phyloP scores from a whole-genome alignment of 495 filamentous ascomycete genomes.

The Penicillium silybi region DNA sequence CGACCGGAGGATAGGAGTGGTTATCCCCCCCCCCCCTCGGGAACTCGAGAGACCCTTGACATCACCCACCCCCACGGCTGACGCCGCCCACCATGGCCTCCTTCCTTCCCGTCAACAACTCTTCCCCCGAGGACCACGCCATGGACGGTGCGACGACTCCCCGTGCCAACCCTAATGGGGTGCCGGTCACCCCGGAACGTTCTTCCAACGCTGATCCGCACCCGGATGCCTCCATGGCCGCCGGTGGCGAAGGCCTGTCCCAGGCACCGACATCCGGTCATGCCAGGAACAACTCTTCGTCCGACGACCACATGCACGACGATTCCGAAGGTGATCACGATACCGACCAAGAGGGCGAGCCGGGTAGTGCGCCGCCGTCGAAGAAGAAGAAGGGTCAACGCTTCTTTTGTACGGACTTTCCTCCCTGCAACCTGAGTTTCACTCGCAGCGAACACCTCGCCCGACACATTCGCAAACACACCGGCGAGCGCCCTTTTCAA shows the following conservation, averaged over 20 bases:
- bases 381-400: slow-evolving; percentile 97
- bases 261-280: slow-evolving; percentile 14
- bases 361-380: slow-evolving; percentile 60
- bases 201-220: slow-evolving; percentile 21
- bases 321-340: slow-evolving; percentile 72
- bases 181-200: slow-evolving; percentile 32
- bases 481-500: slow-evolving; percentile 94
- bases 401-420: slow-evolving; percentile 97
- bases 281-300: slow-evolving; percentile 34
- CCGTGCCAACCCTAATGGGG: slow-evolving; percentile 47
- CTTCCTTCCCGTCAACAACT: slow-evolving; percentile 76
- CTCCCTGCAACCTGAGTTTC: slow-evolving; percentile 91
- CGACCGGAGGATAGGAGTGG: slow-evolving; percentile 20
- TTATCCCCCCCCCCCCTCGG: slow-evolving; percentile 8
- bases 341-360: slow-evolving; percentile 71
- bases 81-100: slow-evolving; percentile 46
- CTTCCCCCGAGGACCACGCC: slow-evolving; percentile 49
- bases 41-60: slow-evolving; percentile 28
- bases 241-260: slow-evolving; percentile 9
- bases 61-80: slow-evolving; percentile 40
- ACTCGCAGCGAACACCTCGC: slow-evolving; percentile 95
- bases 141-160: slow-evolving; percentile 59
- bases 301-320: slow-evolving; percentile 70
- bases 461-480: slow-evolving; percentile 95
- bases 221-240: slow-evolving; percentile 11